Conservation (phyloP, 2,329 filamentous ascomycete species). For the Ascochyta fabae region DNA sequence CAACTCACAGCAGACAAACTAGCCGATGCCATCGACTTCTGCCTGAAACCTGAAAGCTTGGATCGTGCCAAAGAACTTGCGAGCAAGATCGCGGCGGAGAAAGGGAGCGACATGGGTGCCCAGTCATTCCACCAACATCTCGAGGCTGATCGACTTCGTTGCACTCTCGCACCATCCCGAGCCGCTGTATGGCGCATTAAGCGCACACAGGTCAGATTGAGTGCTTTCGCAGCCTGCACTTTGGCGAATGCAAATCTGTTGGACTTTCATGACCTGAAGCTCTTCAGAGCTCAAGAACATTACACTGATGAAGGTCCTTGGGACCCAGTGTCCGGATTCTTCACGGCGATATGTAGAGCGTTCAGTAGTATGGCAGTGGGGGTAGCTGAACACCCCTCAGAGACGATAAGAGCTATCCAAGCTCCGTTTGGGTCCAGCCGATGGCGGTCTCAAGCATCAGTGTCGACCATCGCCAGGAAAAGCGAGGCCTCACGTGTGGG, state of each 20-base stretch:
- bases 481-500: background rate
- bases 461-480: constrained; percentile 3
- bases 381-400: constrained; percentile 69
- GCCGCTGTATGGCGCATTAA: constrained; percentile 34
- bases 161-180: constrained; percentile 30
- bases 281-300: constrained; percentile 24
- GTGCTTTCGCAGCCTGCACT: constrained; percentile 33
- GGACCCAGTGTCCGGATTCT: constrained; percentile 27
- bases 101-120: constrained; percentile 34
- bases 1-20: constrained; percentile 53
- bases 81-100: constrained; percentile 33
- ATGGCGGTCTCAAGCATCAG: constrained; percentile 13
- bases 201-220: constrained; percentile 28
- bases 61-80: constrained; percentile 29
- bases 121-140: constrained; percentile 34
- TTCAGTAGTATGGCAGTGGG: constrained; percentile 68
- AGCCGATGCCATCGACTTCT: constrained; percentile 55
- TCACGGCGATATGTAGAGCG: constrained; percentile 66
- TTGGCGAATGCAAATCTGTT: constrained; percentile 24
- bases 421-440: constrained; percentile 10
- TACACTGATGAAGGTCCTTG: constrained; percentile 22
- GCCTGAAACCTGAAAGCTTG: constrained; percentile 43
- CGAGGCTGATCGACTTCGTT: constrained; percentile 33
- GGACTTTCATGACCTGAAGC: constrained; percentile 25
- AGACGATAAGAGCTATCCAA: constrained; percentile 52